Evolutionary conservation across 352 stramenopile genomes (phyloP).

Genomic region (Peronospora destructor): DNA sequence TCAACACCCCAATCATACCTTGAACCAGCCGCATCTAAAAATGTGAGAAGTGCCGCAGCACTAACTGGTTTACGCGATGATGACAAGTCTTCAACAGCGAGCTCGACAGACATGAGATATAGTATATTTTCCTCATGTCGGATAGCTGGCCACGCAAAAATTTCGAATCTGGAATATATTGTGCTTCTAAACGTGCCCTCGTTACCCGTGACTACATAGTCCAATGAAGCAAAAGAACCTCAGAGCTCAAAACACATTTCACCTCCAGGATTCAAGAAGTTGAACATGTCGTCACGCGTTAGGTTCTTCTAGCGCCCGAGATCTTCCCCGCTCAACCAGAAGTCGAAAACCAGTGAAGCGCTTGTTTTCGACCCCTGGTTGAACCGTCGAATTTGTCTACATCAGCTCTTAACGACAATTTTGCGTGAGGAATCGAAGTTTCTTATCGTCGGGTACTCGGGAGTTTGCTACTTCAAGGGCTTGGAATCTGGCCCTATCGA

Average conservation of each 20-base stretch:
- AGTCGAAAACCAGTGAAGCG: neutral
- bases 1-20: neutral
- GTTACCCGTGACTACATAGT: constrained; percentile 4
- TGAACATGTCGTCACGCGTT: constrained; percentile 1
- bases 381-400: neutral
- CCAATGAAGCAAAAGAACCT: neutral
- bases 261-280: constrained; percentile 22
- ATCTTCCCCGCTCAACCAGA: neutral
- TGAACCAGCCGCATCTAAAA: constrained; percentile 2
- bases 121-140: neutral
- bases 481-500: constrained; percentile 20
- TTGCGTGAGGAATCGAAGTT: constrained; percentile 11
- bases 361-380: neutral
- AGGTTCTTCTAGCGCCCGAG: neutral
- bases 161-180: constrained; percentile 12
- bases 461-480: constrained; percentile 17
- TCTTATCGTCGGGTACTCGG: constrained; percentile 3
- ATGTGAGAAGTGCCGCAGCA: neutral
- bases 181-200: constrained; percentile 9
- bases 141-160: constrained; percentile 14
- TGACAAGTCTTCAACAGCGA: neutral
- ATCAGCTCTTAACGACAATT: neutral
- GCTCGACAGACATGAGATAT: neutral
- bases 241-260: constrained; percentile 13
- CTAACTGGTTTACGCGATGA: neutral